Base-by-base conservation (phyloP, 2,329 filamentous ascomycete species). In the Coniochaeta prunicola region DNA sequence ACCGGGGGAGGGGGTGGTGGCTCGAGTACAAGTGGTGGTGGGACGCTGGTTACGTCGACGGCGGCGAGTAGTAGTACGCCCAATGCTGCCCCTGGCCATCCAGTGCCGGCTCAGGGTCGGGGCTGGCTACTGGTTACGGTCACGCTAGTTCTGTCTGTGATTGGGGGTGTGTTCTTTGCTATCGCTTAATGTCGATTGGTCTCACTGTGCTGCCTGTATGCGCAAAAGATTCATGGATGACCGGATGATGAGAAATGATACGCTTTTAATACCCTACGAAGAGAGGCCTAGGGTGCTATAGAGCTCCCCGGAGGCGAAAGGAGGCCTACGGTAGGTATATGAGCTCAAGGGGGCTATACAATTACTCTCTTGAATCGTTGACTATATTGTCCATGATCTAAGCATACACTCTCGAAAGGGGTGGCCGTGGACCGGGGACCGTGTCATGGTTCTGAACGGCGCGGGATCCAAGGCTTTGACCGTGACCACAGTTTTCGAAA, bases 141-240 rank as follows among this genome's bases (percentile, higher is more conserved):
- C 45, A 63, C 62, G 58, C 33, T 63, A 48, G 56, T 58, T 42
- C 50, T 67, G 26, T 60, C 61, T 8, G 30, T 63, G n/a, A 53
- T 65, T 6, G 63, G 64, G 13, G 65, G 64, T 31, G 53, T 61
- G 24, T 62, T 59, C 57, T 59, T 66, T 38, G 58, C 56, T 42
- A 60, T 57, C 45, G 62, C 30, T 31, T 67, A 55, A 57, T 34
- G 33, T 24, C n/a, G 26, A 19, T 4, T 34, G 31, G 7, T 8
- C 7, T 34, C 36, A 5, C 10, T 17, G 45, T 26, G 8, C 45
- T 50, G n/a, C n/a, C n/a, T n/a, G n/a, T n/a, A n/a, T n/a, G n/a
- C n/a, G n/a, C n/a, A n/a, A n/a, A n/a, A n/a, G n/a, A 15, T 31
- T 6, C 2, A 53, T 33, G 48, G 36, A 38, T 4, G 36, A 38